Conservation (phyloP, 73 alveolate species). For the Blepharisma japonicum region DNA sequence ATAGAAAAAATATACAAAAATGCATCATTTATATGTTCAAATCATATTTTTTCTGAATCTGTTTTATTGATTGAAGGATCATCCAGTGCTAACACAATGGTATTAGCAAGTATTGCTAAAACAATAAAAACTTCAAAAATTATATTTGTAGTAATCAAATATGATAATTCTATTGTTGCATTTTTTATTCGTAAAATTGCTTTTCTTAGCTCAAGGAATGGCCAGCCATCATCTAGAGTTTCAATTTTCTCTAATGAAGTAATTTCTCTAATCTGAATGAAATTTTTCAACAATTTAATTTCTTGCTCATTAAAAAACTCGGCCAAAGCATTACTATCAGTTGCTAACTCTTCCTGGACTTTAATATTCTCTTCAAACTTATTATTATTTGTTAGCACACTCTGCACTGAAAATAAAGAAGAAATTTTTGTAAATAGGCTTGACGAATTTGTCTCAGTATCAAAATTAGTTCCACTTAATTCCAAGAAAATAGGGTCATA, state of each 20-base stretch:
- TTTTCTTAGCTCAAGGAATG: conserved; percentile 15
- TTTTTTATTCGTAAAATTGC: not conserved
- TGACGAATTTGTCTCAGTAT: too few relatives aligned
- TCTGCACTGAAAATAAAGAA: too few relatives aligned
- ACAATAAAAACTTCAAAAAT: conserved; percentile 52
- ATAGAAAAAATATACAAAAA: conserved; percentile 49
- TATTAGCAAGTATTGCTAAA: conserved; percentile 51
- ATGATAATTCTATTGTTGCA: not conserved
- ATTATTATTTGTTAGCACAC: too few relatives aligned
- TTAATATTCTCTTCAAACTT: too few relatives aligned
- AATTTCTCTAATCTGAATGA: conserved; percentile 1
- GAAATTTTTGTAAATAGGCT: too few relatives aligned
- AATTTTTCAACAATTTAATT: not conserved
- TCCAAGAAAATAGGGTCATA: too few relatives aligned
- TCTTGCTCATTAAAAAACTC: too few relatives aligned
- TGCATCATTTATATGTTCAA: conserved; percentile 35
- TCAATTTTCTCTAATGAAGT: conserved; percentile 1
- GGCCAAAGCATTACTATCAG: too few relatives aligned
- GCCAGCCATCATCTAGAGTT: not conserved
- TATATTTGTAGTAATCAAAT: conserved; percentile 29
- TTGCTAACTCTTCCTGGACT: too few relatives aligned
- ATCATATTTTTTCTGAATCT: not conserved
- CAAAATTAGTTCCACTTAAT: too few relatives aligned
- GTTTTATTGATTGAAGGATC: conserved; percentile 64
- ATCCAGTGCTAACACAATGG: conserved; percentile 72